Conservation (phyloP, 768 basidiomycete species). For the Pleurotus djamor region DNA sequence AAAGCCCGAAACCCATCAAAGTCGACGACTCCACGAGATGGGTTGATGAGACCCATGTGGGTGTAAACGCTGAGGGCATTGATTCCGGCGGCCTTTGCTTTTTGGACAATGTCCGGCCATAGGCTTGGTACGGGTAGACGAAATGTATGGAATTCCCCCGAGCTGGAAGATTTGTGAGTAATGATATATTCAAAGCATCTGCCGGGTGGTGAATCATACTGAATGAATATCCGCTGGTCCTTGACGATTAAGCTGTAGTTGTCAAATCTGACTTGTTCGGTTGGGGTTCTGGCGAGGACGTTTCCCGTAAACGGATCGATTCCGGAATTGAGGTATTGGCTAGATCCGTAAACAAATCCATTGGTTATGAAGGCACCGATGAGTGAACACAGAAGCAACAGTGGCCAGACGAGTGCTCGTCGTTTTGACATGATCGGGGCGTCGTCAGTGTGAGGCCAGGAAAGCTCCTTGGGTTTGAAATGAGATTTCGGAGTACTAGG, state of each 20-base stretch:
- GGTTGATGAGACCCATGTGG: conserved; percentile 79
- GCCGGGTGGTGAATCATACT: conserved; percentile 39
- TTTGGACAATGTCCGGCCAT: conserved; percentile 84
- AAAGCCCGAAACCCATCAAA: conserved; percentile 70
- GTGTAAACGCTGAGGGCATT: conserved; percentile 78
- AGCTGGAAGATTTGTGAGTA: conserved; percentile 35
- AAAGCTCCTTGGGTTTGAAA: background rate
- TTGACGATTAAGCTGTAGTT: conserved; percentile 70
- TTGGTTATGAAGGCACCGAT: background rate
- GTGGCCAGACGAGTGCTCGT: background rate
- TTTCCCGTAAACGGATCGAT: background rate
- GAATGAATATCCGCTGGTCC: conserved; percentile 69
- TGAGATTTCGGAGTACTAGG: background rate
- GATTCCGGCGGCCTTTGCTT: conserved; percentile 76
- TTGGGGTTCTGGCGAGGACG: background rate
- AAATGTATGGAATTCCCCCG: conserved; percentile 86
- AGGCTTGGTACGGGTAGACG: conserved; percentile 75
- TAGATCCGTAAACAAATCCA: background rate
- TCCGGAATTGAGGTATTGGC: background rate
- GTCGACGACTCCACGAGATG: conserved; percentile 70
- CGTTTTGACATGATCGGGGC: background rate
- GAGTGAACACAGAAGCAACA: background rate
- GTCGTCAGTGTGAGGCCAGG: background rate
- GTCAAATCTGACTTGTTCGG: conserved; percentile 46
- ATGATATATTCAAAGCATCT: background rate